These are phyloP conservation scores for Ensete ventricosum DNA, from an alignment of 176 grass and related monocot species.

Conservation along the genomic window DNA sequence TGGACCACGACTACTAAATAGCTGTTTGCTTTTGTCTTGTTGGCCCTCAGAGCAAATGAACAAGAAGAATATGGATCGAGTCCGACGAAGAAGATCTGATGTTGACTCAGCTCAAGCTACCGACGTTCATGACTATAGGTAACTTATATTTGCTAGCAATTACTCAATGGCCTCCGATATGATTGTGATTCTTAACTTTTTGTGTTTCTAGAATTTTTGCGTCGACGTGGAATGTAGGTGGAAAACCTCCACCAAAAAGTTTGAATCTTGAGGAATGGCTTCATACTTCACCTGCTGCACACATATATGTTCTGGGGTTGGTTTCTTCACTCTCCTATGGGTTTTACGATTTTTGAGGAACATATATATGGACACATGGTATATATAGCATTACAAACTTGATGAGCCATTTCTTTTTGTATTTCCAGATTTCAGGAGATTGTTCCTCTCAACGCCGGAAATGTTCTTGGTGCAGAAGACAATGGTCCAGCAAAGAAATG, in stretches of 20 bases:
- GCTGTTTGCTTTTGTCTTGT: constrained; percentile 17
- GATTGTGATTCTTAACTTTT: constrained; percentile 2
- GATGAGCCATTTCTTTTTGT: not conserved
- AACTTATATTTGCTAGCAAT: constrained; percentile 9
- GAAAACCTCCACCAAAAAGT: constrained; percentile 69
- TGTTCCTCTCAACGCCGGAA: constrained; percentile 10
- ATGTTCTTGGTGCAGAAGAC: constrained; percentile 11
- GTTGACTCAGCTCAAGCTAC: constrained; percentile 36
- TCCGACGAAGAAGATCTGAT: constrained; percentile 33
- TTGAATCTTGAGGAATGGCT: constrained; percentile 93
- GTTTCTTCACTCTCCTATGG: not conserved
- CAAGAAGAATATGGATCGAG: constrained; percentile 19
- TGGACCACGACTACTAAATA: constrained; percentile 19
- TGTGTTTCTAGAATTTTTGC: constrained; percentile 61
- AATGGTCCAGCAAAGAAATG: constrained; percentile 6
- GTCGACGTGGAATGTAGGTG: constrained; percentile 89
- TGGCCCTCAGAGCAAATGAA: constrained; percentile 11
- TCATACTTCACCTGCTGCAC: constrained; percentile 71
- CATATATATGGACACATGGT: not conserved
- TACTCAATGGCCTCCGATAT: constrained; percentile 7
- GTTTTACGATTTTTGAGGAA: not conserved
- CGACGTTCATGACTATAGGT: constrained; percentile 70
- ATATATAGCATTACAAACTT: not conserved
- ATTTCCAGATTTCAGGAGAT: constrained; percentile 12
- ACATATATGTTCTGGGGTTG: constrained; percentile 91